Evolutionary conservation across 768 basidiomycete genomes (phyloP).

Genomic region (Pleurotus sapidus): DNA sequence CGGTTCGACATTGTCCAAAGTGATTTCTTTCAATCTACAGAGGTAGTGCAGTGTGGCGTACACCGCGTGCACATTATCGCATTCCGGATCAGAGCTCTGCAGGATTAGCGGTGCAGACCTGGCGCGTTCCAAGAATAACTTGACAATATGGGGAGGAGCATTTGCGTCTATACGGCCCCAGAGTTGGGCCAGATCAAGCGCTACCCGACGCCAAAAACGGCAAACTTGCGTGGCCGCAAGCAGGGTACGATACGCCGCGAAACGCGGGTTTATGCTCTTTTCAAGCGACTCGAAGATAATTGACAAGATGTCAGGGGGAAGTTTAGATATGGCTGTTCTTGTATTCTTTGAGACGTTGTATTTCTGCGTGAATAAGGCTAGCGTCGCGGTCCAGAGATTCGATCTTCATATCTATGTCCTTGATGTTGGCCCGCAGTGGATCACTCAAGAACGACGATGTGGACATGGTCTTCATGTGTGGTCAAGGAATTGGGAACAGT

Average conservation of each 20-base stretch:
- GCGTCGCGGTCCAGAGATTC: neutral
- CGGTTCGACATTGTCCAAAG: too few relatives aligned
- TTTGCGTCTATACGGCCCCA: neutral
- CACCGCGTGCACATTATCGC: neutral
- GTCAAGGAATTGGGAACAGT: too few relatives aligned
- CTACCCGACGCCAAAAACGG: too few relatives aligned
- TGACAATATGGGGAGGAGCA: neutral
- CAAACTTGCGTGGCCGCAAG: too few relatives aligned
- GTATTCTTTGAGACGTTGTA: neutral
- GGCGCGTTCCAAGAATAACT: neutral
- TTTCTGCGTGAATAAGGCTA: neutral
- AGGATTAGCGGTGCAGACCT: neutral
- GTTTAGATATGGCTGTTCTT: neutral
- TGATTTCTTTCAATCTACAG: neutral
- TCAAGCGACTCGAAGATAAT: neutral
- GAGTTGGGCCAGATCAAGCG: too few relatives aligned
- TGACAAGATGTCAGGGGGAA: neutral
- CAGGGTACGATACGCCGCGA: too few relatives aligned
- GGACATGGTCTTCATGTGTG: neutral
- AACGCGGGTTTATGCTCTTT: too few relatives aligned
- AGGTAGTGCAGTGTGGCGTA: neutral
- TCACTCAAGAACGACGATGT: neutral
- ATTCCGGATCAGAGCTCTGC: neutral
- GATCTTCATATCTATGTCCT: neutral
- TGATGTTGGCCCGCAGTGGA: neutral